Evolutionary conservation across 495 filamentous ascomycete species (phyloP).

Genomic region (Aspergillus homomorphus): DNA sequence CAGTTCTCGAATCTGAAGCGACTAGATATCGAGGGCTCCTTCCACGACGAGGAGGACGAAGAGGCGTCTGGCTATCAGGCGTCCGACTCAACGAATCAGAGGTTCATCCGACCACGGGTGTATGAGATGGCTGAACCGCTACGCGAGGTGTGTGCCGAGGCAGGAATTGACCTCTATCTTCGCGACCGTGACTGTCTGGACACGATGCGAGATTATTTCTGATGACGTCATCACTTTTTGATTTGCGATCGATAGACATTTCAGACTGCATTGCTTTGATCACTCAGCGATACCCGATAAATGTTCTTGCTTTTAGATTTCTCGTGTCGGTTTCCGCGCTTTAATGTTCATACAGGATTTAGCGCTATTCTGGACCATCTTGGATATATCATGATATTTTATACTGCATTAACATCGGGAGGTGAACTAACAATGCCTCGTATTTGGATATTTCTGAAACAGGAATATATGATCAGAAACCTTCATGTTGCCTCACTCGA

Average conservation of each 20-base stretch:
- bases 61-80: constrained; percentile 14
- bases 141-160: constrained; percentile 22
- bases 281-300: not conserved
- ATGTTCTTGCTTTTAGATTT: not conserved
- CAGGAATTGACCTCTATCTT: constrained; percentile 26
- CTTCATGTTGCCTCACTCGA: too few relatives aligned
- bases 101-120: constrained; percentile 25
- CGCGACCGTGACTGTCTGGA: constrained; percentile 28
- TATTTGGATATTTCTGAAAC: too few relatives aligned
- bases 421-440: too few relatives aligned
- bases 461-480: too few relatives aligned
- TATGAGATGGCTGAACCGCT: constrained; percentile 28
- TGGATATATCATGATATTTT: too few relatives aligned
- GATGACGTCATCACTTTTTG: constrained; percentile 4
- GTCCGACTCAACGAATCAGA: not conserved
- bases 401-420: too few relatives aligned
- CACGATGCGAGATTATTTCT: constrained; percentile 10
- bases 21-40: constrained; percentile 34
- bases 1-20: constrained; percentile 18
- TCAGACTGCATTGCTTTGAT: not conserved
- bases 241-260: not conserved
- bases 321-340: too few relatives aligned
- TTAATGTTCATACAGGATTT: not conserved
- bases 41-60: constrained; percentile 29
- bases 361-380: not conserved